A percentile compares a stretch with the other conserved stretches of the same genome.
Conservation (phyloP, 306 rosid genomes). For the Mimosa bimucronata region DNA sequence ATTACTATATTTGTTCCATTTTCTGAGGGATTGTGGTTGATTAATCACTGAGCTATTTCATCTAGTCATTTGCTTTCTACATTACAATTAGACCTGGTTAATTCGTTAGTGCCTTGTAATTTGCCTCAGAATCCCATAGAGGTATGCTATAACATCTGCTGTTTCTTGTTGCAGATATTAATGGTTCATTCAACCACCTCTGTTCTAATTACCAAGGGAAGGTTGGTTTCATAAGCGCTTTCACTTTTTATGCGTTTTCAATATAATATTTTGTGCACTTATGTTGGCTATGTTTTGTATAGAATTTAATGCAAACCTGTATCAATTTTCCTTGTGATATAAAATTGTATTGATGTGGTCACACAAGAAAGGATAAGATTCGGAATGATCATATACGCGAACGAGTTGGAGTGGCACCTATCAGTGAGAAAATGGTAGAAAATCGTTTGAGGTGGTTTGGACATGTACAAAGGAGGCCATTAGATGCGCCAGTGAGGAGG, state of each 20-base stretch:
- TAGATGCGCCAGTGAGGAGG: too few species aligned
- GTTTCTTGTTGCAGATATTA: slow-evolving; percentile 67
- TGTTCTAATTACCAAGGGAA: slow-evolving; percentile 84
- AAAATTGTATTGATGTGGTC: too few species aligned
- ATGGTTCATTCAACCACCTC: slow-evolving; percentile 74
- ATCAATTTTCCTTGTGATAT: slow-evolving; percentile 15
- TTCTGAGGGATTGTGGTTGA: slow-evolving; percentile 28
- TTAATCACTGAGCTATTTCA: slow-evolving; percentile 27
- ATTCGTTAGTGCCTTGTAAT: neutral
- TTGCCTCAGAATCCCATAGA: slow-evolving; percentile 21
- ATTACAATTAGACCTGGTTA: slow-evolving; percentile 7
- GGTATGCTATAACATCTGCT: slow-evolving; percentile 24
- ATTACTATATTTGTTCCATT: neutral
- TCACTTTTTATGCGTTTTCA: slow-evolving; percentile 28
- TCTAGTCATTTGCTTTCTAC: slow-evolving; percentile 8
- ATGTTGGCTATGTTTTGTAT: slow-evolving; percentile 18
- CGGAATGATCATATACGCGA: too few species aligned
- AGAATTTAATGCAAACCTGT: slow-evolving; percentile 8
- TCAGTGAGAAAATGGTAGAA: too few species aligned
- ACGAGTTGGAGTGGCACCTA: too few species aligned
- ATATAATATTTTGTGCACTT: neutral
- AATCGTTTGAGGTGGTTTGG: too few species aligned
- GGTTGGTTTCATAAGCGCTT: slow-evolving; percentile 53
- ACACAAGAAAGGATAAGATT: too few species aligned
- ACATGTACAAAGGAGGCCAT: too few species aligned